Evolutionary conservation across 202 grass and related monocot species (phyloP).

Genomic region (Brachypodium distachyon): DNA sequence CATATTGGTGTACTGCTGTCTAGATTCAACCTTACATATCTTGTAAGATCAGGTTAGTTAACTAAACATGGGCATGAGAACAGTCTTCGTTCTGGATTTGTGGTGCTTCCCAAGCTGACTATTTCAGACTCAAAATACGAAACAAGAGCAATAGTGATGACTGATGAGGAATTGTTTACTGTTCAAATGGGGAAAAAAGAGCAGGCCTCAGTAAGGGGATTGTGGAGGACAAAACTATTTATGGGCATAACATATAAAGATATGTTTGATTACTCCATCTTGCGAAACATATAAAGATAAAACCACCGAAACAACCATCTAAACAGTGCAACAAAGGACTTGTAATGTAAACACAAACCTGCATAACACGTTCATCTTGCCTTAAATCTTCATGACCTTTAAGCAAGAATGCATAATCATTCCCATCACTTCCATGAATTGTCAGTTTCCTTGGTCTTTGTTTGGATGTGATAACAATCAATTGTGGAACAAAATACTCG

Average conservation of each 20-base stretch:
- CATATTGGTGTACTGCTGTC: background rate
- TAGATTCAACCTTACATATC: conserved; percentile 4
- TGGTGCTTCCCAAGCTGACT: background rate
- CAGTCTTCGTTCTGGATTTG: background rate
- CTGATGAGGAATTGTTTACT: background rate
- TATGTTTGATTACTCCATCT: background rate
- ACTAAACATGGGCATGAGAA: background rate
- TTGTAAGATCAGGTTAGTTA: background rate
- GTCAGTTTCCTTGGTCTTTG: conserved; percentile 95
- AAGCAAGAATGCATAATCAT: conserved; percentile 95
- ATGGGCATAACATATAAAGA: conserved; percentile 13
- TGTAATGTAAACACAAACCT: conserved; percentile 46
- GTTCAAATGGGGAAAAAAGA: background rate
- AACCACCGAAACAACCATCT: background rate
- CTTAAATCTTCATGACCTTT: conserved; percentile 99
- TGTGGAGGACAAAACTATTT: background rate
- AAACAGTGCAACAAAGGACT: background rate
- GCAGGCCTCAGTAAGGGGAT: background rate
- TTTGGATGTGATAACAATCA: conserved; percentile 91
- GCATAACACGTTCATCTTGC: conserved; percentile 99
- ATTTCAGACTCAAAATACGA: conserved; percentile 8
- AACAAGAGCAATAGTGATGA: background rate
- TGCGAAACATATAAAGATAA: too few species aligned
- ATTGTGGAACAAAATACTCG: conserved; percentile 78
- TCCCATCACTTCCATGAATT: conserved; percentile 88